Conservation (phyloP, 164 flowering plant genomes). For the Dillenia turbinata region DNA sequence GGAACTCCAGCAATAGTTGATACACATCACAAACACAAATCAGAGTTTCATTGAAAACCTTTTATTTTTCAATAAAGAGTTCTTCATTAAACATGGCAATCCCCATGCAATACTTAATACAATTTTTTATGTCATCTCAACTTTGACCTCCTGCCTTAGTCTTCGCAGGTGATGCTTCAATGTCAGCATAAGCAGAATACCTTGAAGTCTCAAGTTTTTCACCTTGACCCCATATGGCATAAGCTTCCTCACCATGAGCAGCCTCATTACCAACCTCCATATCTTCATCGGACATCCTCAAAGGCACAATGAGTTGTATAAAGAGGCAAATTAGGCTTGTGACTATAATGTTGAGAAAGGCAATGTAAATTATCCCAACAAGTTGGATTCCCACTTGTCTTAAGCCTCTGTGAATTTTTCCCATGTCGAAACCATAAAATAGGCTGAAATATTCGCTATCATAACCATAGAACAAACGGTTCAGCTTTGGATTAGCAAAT, state of each 20-base stretch:
- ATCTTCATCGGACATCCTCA: slow-evolving; percentile 32
- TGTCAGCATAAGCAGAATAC: slow-evolving; percentile 10
- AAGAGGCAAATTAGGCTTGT: slow-evolving; percentile 29
- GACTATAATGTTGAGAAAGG: slow-evolving; percentile 17
- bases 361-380: slow-evolving; percentile 25
- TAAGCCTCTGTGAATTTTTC: slow-evolving; percentile 16
- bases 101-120: too few relatives aligned
- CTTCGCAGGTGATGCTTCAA: slow-evolving; percentile 8
- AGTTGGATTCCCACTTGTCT: slow-evolving; percentile 33
- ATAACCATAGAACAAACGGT: slow-evolving; percentile 20
- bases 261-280: slow-evolving; percentile 42
- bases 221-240: slow-evolving; percentile 34
- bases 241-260: slow-evolving; percentile 34
- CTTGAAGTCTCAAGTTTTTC: slow-evolving; percentile 16
- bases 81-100: too few relatives aligned
- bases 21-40: too few relatives aligned
- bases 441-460: slow-evolving; percentile 19
- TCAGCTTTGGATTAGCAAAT: slow-evolving; percentile 34
- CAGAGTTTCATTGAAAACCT: too few relatives aligned
- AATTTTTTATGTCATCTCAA: slow-evolving; percentile 6
- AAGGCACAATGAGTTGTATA: slow-evolving; percentile 26
- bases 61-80: too few relatives aligned
- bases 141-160: slow-evolving; percentile 5
- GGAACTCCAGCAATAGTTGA: too few relatives aligned
- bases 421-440: slow-evolving; percentile 28